Percentiles rank a stretch among this genome's conserved stretches.
phyloP scores from a whole-genome alignment of 192 early-diverging fungal genomes.

The Entomortierella chlamydospora region DNA sequence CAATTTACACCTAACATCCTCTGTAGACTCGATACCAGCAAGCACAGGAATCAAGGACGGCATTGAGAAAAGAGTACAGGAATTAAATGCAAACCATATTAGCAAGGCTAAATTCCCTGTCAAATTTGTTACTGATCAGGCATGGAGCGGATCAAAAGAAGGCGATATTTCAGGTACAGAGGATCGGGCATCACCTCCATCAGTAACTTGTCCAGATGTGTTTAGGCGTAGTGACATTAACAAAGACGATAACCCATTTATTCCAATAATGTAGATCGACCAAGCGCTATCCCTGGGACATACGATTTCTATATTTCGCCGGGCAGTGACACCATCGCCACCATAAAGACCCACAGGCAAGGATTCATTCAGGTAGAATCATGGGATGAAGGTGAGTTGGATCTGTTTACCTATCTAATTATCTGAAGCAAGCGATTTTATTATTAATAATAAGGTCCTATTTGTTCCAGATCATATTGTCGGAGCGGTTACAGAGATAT shows the following conservation, averaged over 20 bases:
- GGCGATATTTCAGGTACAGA: conserved; percentile 22
- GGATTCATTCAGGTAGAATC: conserved; percentile 45
- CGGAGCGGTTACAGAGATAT: conserved; percentile 28
- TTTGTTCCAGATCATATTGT: conserved; percentile 51
- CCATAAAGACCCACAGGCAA: conserved; percentile 49
- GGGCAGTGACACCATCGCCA: conserved; percentile 4
- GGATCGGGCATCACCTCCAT: too few species aligned
- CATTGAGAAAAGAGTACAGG: not conserved
- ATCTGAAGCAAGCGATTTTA: not conserved
- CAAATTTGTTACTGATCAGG: not conserved
- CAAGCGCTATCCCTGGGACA: conserved; percentile 32
- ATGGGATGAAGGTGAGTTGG: conserved; percentile 45
- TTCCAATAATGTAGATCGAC: conserved; percentile 11
- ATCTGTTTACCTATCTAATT: not conserved
- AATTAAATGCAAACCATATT: not conserved
- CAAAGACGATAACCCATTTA: not conserved
- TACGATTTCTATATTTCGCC: conserved; percentile 56
- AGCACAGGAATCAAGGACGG: not conserved
- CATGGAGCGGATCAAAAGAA: conserved; percentile 20
- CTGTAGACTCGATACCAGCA: not conserved
- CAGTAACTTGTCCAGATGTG: too few species aligned
- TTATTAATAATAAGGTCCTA: too few species aligned
- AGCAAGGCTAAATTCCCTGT: not conserved
- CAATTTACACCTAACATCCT: conserved; percentile 24
- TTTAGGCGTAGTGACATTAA: too few species aligned